These are phyloP conservation scores for Microbotryomycetes sp. DNA, from an alignment of 1,284 basidiomycete genomes.

Conservation along the genomic window DNA sequence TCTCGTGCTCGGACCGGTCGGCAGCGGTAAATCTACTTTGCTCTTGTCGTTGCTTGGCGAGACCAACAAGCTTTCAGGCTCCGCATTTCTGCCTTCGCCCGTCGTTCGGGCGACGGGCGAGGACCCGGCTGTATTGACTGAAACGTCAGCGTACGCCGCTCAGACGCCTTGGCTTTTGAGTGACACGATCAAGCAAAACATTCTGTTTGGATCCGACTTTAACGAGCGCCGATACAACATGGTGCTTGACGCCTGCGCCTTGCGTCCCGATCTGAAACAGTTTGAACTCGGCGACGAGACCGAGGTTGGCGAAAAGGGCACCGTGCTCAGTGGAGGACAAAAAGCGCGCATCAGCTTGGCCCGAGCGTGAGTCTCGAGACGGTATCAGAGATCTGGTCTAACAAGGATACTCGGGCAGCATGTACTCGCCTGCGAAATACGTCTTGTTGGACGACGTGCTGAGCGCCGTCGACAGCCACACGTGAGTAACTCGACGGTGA, in stretches of 20 bases:
- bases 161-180: constrained; percentile 76
- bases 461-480: constrained; percentile 45
- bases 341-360: constrained; percentile 45
- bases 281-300: constrained; percentile 77
- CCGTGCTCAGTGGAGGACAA: constrained; percentile 61
- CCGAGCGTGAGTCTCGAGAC: constrained; percentile 13
- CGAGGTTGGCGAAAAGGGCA: constrained; percentile 62
- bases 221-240: constrained; percentile 62
- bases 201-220: constrained; percentile 62
- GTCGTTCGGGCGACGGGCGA: constrained; percentile 42
- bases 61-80: constrained; percentile 46
- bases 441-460: constrained; percentile 44
- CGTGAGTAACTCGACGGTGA: too few species aligned
- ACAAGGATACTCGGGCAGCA: neutral
- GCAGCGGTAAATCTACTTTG: constrained; percentile 46
- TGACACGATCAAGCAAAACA: constrained; percentile 70
- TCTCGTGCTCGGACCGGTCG: constrained; percentile 43
- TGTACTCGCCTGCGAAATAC: constrained; percentile 42
- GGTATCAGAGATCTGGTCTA: neutral
- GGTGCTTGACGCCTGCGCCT: constrained; percentile 71
- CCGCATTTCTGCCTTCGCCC: constrained; percentile 49
- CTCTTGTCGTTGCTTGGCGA: constrained; percentile 55
- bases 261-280: constrained; percentile 62
- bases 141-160: constrained; percentile 76
- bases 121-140: constrained; percentile 54